Evolutionary conservation across 2,329 filamentous ascomycete genomes (phyloP), one percentile per base, ranked within the genome.

Genomic region (Coniochaeta sp.): DNA sequence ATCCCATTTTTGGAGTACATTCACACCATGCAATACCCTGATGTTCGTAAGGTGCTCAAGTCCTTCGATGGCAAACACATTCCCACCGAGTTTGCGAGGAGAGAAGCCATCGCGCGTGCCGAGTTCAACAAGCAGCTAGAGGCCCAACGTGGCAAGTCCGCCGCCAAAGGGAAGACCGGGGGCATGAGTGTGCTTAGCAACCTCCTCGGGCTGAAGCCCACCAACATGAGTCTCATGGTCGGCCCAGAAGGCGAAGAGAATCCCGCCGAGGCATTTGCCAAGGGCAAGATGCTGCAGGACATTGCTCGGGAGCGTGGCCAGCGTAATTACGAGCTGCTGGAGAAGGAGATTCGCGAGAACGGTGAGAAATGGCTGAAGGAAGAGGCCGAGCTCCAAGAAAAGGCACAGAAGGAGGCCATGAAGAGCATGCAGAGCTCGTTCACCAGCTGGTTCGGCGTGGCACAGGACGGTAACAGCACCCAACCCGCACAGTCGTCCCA

Each of bases 1-100:
- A 96, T 99, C 61, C 95, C 95, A 14, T 97, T 99, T 85, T 87
- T 99, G 63, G 95, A 99, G 77, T 98, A 97, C 75, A 86, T 99
- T 65, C 91, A 92, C 65, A 95, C 92, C 22, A 96, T 98, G 90
- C 89, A 92, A 65, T 90, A 91, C 67, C 81, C 87, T 58, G 95
- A 99, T 69, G 90, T 96, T 16, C 90, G 95, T 66, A 87, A 89
- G 68, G 88, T 95, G 4, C 76, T 97, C 71, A 91, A 90, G 76
- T 93, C 90, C 0, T 96, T 96, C 69, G 87, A 96, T 60, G 93
- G 92, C 72, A 91, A 88, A 71, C 83, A 93, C 68, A 96, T 99
- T 60, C 91, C 95, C 4, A 83, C 83, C 12, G 95, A 99, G 73
- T 99, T 98, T 69, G 89, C 92, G 22, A 86, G 88, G 59, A 87